Evolutionary conservation across 495 filamentous ascomycete genomes (phyloP).

Genomic region (Tetracladium marchalianum): DNA sequence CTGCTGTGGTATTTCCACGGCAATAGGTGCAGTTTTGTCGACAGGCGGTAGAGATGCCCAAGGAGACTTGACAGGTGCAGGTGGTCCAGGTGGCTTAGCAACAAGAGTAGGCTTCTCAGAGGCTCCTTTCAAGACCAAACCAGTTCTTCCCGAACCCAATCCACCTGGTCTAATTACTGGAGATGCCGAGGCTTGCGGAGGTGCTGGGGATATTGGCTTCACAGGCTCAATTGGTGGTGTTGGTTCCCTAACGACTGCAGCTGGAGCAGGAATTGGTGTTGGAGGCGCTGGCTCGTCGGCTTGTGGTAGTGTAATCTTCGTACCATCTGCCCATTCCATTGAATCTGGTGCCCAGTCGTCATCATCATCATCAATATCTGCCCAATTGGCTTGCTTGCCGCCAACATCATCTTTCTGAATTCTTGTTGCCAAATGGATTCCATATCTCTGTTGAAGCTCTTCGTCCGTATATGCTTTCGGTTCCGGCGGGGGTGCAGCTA

Average conservation of each 20-base stretch:
- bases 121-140: conserved; percentile 54
- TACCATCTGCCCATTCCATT: conserved; percentile 96
- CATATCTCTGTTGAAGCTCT: conserved; percentile 88
- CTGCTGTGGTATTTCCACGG: conserved; percentile 28
- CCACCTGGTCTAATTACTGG: conserved; percentile 30
- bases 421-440: conserved; percentile 90
- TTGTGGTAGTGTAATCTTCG: conserved; percentile 74
- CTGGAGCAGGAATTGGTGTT: conserved; percentile 28
- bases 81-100: conserved; percentile 64
- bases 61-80: conserved; percentile 73
- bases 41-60: conserved; percentile 83
- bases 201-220: conserved; percentile 25
- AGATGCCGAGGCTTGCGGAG: conserved; percentile 27
- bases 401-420: conserved; percentile 74
- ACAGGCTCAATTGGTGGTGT: conserved; percentile 26
- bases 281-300: conserved; percentile 37
- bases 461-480: conserved; percentile 95
- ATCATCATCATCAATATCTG: conserved; percentile 97
- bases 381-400: conserved; percentile 87
- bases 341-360: conserved; percentile 96
- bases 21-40: conserved; percentile 65
- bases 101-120: conserved; percentile 68
- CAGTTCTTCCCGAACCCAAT: conserved; percentile 29
- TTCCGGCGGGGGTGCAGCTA: conserved; percentile 67
- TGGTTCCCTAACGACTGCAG: conserved; percentile 18